These are phyloP conservation scores for Amphicarpaea edgeworthii DNA, from an alignment of 306 rosid genomes.

Conservation along the genomic window DNA sequence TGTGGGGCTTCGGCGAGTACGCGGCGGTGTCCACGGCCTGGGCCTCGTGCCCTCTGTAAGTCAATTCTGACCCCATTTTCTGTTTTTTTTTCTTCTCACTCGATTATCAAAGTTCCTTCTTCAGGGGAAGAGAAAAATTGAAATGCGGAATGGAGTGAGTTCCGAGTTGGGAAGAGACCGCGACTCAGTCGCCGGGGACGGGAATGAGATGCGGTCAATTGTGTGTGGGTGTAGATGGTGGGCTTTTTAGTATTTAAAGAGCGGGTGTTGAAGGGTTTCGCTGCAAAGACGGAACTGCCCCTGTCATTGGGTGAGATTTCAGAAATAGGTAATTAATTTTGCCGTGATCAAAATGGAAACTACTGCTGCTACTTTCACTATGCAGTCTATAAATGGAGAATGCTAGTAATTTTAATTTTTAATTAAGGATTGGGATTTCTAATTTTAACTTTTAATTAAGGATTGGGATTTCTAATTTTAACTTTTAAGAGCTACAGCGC, in stretches of 20 bases:
- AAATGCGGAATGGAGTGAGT: slow-evolving; percentile 3
- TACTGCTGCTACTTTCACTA: too few relatives aligned
- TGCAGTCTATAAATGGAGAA: not conserved
- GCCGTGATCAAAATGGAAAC: not conserved
- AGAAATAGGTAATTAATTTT: not conserved
- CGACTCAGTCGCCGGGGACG: slow-evolving; percentile 46
- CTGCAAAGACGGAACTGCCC: slow-evolving; percentile 48
- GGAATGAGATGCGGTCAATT: slow-evolving; percentile 6
- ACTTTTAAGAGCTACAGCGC: too few relatives aligned
- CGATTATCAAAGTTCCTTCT: not conserved
- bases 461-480: not conserved
- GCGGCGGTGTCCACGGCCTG: slow-evolving; percentile 64
- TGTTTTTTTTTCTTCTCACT: not conserved
- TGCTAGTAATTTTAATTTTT: not conserved
- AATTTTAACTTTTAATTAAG: not conserved
- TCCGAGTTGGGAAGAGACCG: slow-evolving; percentile 45
- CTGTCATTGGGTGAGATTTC: slow-evolving; percentile 36
- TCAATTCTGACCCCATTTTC: slow-evolving; percentile 69
- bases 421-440: not conserved
- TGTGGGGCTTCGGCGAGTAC: slow-evolving; percentile 76
- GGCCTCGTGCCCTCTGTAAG: slow-evolving; percentile 82
- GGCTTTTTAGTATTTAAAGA: slow-evolving; percentile 43
- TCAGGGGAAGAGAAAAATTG: not conserved
- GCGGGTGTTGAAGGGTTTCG: not conserved
- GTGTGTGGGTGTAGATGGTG: not conserved